Base-by-base conservation (phyloP, 2,329 filamentous ascomycete genomes). In the Aspergillus texensis region DNA sequence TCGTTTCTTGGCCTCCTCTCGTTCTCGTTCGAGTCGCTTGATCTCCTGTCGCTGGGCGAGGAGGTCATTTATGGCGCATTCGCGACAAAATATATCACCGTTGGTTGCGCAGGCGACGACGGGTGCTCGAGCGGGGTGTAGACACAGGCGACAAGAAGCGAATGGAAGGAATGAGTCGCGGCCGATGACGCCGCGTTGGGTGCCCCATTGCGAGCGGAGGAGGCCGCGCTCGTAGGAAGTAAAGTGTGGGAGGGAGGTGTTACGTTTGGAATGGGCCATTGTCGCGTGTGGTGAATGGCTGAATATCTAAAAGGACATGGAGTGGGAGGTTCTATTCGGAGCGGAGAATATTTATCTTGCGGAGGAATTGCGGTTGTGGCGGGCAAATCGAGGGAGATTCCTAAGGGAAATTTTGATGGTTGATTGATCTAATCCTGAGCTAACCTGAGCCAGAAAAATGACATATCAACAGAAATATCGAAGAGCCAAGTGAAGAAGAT, bases 141-240 rank as follows among this genome's bases (percentile, higher is more conserved):
- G 89, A 74, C 94, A 99, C 32, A 99, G 85, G 60, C 90, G 88
- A 81, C 94, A 99, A 26, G 90, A 93, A 60, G 91, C 92, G 77
- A 98, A 97, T 6, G 93, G 90, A 12, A 98, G 88, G 78, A 97
- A 98, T 61, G 92, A 95, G 75, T 98, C 95, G 73, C 94, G 91
- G 26, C 87, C 89, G 39, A 98, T 88, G 58, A 93, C 91, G n/a
- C 93, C 93, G 58, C 90, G 88, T 68, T 90, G 91, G 10, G 90
- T 88, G 70, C 90, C 88, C 93, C 95, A 98, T 70, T 89, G 88
- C 21, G 87, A 86, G 73, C 93, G 92, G 64, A 96, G 90, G 57
- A 94, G 86, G 58, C 87, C 86, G 69, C 95, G 90, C 81, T 98
- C 95, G 80, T 97, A 89, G 28, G 93, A 89, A 39, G 95, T 98